Evolutionary conservation across 441 rosid species (phyloP).

Genomic region (Hura crepitans): DNA sequence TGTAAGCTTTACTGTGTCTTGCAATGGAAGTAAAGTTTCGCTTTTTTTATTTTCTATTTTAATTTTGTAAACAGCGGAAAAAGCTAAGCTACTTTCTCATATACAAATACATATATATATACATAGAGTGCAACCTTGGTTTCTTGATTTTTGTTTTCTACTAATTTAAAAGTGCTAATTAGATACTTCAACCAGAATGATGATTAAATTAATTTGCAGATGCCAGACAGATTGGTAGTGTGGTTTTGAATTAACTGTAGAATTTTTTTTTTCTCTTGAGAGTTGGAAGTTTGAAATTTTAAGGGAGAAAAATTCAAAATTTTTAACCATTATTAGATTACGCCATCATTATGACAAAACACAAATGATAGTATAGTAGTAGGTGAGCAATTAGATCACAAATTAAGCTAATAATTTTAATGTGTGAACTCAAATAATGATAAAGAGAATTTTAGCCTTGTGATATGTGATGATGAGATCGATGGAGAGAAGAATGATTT

Average conservation of each 20-base stretch:
- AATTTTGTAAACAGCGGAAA: constrained; percentile 7
- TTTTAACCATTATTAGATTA: neutral
- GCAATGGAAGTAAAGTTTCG: constrained; percentile 29
- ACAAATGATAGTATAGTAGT: neutral
- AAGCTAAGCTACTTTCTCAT: constrained; percentile 34
- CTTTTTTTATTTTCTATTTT: constrained; percentile 19
- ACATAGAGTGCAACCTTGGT: constrained; percentile 2
- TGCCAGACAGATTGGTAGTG: neutral
- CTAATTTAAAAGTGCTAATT: too few relatives aligned
- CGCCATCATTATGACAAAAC: neutral
- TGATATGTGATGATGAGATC: constrained; percentile 37
- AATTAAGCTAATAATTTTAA: too few relatives aligned
- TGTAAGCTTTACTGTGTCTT: constrained; percentile 31
- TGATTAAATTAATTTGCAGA: neutral
- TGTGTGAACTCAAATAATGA: neutral
- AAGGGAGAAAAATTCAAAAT: neutral
- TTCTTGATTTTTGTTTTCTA: neutral
- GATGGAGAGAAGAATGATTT: constrained; percentile 35
- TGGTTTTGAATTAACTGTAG: too few relatives aligned
- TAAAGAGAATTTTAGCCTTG: neutral
- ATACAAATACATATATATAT: neutral
- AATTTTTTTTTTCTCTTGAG: neutral
- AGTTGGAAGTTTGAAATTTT: neutral
- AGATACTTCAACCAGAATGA: neutral
- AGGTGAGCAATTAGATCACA: neutral